Conservation (phyloP, 2,329 filamentous ascomycete species). For the Calonectria naviculata region DNA sequence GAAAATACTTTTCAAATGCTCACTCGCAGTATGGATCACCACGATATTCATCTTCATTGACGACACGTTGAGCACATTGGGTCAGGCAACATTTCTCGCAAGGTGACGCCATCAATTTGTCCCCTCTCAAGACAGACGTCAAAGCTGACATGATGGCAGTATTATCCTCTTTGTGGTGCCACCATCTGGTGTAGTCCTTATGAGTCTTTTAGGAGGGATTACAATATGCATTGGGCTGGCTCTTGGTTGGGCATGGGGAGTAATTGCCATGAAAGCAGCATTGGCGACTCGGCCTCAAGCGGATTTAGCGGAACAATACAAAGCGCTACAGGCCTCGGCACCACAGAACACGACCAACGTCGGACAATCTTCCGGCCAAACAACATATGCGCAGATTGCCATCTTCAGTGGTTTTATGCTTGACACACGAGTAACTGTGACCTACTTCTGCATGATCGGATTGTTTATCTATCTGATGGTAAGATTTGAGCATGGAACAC, state of each 20-base stretch:
- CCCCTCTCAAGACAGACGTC: not conserved
- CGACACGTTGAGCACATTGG: constrained; percentile 22
- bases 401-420: not conserved
- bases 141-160: not conserved
- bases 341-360: not conserved
- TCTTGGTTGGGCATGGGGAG: not conserved
- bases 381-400: not conserved
- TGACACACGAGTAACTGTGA: not conserved
- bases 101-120: not conserved
- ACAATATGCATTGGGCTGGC: not conserved
- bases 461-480: not conserved
- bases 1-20: constrained; percentile 34
- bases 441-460: not conserved
- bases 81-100: constrained; percentile 23
- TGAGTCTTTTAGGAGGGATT: not conserved
- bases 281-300: not conserved
- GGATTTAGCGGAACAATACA: not conserved
- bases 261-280: not conserved
- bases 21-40: constrained; percentile 30
- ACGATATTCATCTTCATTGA: constrained; percentile 31
- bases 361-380: not conserved
- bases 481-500: not conserved
- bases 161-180: constrained; percentile 31
- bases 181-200: constrained; percentile 10
- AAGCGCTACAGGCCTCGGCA: not conserved